Evolutionary conservation across 768 basidiomycete genomes (phyloP).

Genomic region (Cyathus striatus): DNA sequence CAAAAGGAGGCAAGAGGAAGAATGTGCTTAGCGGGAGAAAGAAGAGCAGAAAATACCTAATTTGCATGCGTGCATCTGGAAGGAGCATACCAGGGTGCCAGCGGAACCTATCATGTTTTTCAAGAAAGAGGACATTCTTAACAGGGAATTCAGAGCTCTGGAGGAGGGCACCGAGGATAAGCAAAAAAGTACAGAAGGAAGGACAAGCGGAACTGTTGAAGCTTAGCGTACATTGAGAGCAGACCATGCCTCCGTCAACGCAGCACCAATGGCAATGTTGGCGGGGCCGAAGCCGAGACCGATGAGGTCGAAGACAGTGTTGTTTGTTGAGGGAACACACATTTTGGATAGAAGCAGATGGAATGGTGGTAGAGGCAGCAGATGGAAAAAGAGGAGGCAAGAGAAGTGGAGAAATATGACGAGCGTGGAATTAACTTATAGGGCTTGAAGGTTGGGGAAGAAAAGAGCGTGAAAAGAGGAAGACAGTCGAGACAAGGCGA

Average conservation of each 20-base stretch:
- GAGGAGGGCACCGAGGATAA: background rate
- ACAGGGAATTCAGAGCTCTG: constrained; percentile 7
- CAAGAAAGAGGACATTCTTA: constrained; percentile 38
- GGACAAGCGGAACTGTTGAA: background rate
- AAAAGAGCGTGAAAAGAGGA: background rate
- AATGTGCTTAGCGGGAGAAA: background rate
- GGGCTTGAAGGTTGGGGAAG: too few species aligned
- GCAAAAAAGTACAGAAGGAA: background rate
- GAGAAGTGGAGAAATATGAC: constrained; percentile 3
- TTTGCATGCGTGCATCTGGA: constrained; percentile 48
- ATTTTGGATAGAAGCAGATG: constrained; percentile 7
- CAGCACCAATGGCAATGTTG: constrained; percentile 45
- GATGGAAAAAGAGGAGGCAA: too few species aligned
- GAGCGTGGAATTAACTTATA: background rate
- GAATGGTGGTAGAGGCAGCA: background rate
- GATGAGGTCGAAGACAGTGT: constrained; percentile 36
- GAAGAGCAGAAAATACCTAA: constrained; percentile 26
- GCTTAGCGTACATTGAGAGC: background rate
- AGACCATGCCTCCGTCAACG: constrained; percentile 40
- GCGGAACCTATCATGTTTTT: constrained; percentile 39
- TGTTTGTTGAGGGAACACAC: constrained; percentile 9
- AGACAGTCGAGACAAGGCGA: background rate
- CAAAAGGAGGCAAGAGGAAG: too few species aligned
- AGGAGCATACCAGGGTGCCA: constrained; percentile 58
- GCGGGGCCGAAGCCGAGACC: constrained; percentile 51